phyloP scores from a whole-genome alignment of 805 yeast genomes.

The Lachancea sp. region DNA sequence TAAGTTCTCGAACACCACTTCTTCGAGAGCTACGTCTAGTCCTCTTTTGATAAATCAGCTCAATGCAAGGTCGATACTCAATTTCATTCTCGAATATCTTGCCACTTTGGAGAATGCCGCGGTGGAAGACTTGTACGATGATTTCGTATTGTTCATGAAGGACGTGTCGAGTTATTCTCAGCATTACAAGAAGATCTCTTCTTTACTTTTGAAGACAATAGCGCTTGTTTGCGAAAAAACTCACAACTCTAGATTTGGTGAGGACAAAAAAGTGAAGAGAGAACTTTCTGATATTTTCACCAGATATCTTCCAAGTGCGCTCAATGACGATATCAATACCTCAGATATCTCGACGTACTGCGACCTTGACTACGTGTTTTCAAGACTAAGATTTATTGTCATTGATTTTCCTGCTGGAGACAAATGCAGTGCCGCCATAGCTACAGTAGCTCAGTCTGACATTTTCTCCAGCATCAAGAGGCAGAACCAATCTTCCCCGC shows the following conservation, averaged over 20 bases:
- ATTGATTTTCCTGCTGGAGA: slow-evolving; percentile 39
- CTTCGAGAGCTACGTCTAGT: slow-evolving; percentile 5
- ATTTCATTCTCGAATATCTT: slow-evolving; percentile 56
- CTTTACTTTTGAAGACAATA: slow-evolving; percentile 48
- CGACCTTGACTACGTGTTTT: slow-evolving; percentile 16
- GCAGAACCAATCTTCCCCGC: slow-evolving; percentile 37
- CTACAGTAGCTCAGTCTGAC: slow-evolving; percentile 47
- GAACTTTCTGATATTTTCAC: slow-evolving; percentile 45
- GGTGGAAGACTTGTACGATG: slow-evolving; percentile 70
- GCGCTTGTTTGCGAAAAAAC: slow-evolving; percentile 50
- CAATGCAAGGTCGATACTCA: slow-evolving; percentile 39
- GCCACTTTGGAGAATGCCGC: slow-evolving; percentile 66
- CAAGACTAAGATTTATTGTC: slow-evolving; percentile 16
- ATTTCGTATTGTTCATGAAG: slow-evolving; percentile 50
- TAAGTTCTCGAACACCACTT: slow-evolving; percentile 17
- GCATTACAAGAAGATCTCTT: slow-evolving; percentile 43
- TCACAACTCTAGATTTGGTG: slow-evolving; percentile 53
- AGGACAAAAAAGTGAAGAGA: slow-evolving; percentile 50
- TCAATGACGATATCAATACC: slow-evolving; percentile 21
- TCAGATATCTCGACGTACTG: slow-evolving; percentile 13
- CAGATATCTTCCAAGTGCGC: slow-evolving; percentile 31
- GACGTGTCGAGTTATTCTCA: slow-evolving; percentile 46
- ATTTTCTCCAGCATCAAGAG: slow-evolving; percentile 47
- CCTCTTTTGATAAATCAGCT: slow-evolving; percentile 46
- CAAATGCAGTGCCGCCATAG: slow-evolving; percentile 44